A percentile compares a stretch with the other conserved stretches of the same genome.
Evolutionary conservation across 2,329 filamentous ascomycete species (phyloP).

Genomic region (Paramyrothecium sp.): DNA sequence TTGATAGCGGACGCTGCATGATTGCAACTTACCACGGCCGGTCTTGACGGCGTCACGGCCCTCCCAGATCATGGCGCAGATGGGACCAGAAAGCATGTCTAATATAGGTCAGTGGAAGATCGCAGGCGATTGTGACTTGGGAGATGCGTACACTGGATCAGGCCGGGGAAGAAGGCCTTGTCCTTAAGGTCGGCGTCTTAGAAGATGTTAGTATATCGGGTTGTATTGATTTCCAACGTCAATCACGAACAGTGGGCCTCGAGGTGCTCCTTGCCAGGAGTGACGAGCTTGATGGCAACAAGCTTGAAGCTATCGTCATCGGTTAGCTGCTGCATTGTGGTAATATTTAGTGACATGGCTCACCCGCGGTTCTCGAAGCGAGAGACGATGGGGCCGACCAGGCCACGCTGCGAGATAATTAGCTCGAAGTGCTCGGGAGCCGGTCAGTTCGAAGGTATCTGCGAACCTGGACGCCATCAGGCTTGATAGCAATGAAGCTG

Average conservation of each 20-base stretch:
- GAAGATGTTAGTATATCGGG: constrained; percentile 22
- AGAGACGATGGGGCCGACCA: constrained; percentile 94
- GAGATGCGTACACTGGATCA: constrained; percentile 75
- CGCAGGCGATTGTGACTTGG: background rate
- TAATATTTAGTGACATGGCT: constrained; percentile 25
- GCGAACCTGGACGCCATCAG: constrained; percentile 95
- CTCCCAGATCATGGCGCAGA: constrained; percentile 99
- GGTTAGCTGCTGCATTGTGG: constrained; percentile 5
- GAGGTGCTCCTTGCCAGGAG: constrained; percentile 89
- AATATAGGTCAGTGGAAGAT: constrained; percentile 11
- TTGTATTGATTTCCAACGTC: no score
- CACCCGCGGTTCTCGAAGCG: constrained; percentile 97
- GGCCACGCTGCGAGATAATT: constrained; percentile 70
- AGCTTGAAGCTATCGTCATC: constrained; percentile 80
- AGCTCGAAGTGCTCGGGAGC: constrained; percentile 9
- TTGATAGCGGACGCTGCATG: background rate
- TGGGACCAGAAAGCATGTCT: constrained; percentile 98
- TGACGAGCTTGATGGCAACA: constrained; percentile 91
- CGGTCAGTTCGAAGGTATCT: constrained; percentile 1
- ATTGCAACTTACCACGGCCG: constrained; percentile 69
- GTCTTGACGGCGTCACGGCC: constrained; percentile 99
- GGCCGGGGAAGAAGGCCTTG: constrained; percentile 96
- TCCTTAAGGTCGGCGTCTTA: constrained; percentile 79
- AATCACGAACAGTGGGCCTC: constrained; percentile 80
- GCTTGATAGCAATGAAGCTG: constrained; percentile 99